Conservation (phyloP, 108 stramenopile genomes). For the Nitzschia sp. region DNA sequence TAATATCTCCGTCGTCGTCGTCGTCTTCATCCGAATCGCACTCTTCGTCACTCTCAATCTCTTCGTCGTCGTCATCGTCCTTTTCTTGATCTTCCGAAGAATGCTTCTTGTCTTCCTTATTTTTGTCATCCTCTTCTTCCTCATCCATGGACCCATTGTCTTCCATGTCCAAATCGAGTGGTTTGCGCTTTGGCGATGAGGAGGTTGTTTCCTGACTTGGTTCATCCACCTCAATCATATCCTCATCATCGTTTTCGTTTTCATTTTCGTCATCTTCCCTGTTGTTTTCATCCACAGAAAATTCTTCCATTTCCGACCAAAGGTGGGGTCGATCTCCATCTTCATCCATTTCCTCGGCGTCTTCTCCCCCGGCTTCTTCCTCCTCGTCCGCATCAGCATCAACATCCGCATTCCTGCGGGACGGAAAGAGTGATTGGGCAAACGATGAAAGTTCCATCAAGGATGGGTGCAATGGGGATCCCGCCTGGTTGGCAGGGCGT, state of each 20-base stretch:
- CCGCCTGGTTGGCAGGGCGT: neutral
- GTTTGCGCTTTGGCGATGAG: neutral
- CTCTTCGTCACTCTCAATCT: slow-evolving; percentile 23
- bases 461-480: too few species aligned
- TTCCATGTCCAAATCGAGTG: slow-evolving; percentile 20
- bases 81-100: slow-evolving; percentile 3
- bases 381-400: too few species aligned
- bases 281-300: slow-evolving; percentile 9
- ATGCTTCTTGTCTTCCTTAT: neutral
- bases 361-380: too few species aligned
- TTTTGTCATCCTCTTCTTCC: slow-evolving; percentile 10
- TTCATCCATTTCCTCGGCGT: too few species aligned
- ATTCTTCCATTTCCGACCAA: neutral
- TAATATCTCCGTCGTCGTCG: slow-evolving; percentile 32
- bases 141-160: slow-evolving; percentile 18
- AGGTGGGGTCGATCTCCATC: too few species aligned
- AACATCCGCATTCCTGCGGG: too few species aligned
- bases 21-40: slow-evolving; percentile 41
- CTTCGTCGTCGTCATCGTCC: slow-evolving; percentile 25
- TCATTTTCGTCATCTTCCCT: slow-evolving; percentile 27
- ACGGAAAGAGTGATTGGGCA: too few species aligned
- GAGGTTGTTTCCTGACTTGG: too few species aligned
- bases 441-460: too few species aligned
- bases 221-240: slow-evolving; percentile 11
- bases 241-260: neutral